These are phyloP conservation scores for Lichtheimia ornata DNA, from an alignment of 371 early-diverging fungal species.

Conservation along the genomic window DNA sequence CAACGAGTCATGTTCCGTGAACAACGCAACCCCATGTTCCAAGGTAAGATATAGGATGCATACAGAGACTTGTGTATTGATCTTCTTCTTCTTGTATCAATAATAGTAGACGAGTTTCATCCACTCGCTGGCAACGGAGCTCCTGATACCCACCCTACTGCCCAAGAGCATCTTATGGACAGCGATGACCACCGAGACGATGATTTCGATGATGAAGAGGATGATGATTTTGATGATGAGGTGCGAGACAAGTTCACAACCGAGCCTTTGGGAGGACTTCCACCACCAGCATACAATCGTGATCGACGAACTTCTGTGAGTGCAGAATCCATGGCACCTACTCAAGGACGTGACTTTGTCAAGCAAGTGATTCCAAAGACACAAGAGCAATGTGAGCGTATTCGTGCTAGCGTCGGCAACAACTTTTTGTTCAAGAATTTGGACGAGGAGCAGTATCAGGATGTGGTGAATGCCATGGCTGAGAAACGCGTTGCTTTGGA, in stretches of 20 bases:
- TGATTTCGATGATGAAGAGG: slow-evolving; percentile 25
- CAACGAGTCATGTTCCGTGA: slow-evolving; percentile 55
- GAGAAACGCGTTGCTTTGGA: slow-evolving; percentile 80
- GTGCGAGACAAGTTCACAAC: slow-evolving; percentile 17
- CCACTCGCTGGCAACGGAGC: slow-evolving; percentile 15
- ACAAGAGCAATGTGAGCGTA: slow-evolving; percentile 79
- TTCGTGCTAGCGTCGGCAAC: slow-evolving; percentile 76
- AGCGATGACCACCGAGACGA: slow-evolving; percentile 17
- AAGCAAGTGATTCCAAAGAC: slow-evolving; percentile 88
- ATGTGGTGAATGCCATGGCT: slow-evolving; percentile 95
- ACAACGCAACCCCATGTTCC: slow-evolving; percentile 15
- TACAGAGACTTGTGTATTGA: neutral
- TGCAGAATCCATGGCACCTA: slow-evolving; percentile 96
- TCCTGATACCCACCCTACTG: slow-evolving; percentile 1
- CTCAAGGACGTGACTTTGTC: slow-evolving; percentile 74
- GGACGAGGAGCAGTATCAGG: slow-evolving; percentile 94
- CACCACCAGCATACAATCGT: slow-evolving; percentile 47
- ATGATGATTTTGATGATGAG: slow-evolving; percentile 22
- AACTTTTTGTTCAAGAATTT: slow-evolving; percentile 93
- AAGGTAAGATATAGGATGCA: slow-evolving; percentile 11
- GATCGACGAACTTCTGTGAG: slow-evolving; percentile 94
- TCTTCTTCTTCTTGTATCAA: neutral
- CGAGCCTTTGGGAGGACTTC: slow-evolving; percentile 12
- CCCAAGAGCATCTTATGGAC: slow-evolving; percentile 18
- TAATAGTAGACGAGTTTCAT: slow-evolving; percentile 17